Percentiles rank a stretch among this genome's conserved stretches.
phyloP scores from a whole-genome alignment of 108 stramenopile species.

The Conticribra weissflogii region DNA sequence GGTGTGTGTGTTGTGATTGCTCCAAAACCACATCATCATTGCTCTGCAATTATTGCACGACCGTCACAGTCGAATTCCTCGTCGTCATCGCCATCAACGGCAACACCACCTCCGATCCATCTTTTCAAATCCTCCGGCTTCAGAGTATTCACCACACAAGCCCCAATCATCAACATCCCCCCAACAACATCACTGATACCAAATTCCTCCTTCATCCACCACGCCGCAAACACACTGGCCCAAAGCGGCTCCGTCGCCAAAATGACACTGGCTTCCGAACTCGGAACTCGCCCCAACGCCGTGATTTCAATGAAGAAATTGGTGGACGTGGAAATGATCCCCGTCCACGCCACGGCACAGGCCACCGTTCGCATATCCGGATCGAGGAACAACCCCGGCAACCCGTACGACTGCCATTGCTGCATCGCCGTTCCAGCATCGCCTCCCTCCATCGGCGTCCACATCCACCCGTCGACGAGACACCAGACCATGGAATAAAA shows the following conservation, averaged over 20 bases:
- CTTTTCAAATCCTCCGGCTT: slow-evolving; percentile 22
- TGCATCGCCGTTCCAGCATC: too few relatives aligned
- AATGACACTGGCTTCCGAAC: slow-evolving; percentile 51
- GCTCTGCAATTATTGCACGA: too few relatives aligned
- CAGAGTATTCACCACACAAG: slow-evolving; percentile 45
- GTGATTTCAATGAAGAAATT: slow-evolving; percentile 51
- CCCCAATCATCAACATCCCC: slow-evolving; percentile 47
- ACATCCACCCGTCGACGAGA: slow-evolving; percentile 46
- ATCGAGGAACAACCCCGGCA: slow-evolving; percentile 41
- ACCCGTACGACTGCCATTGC: slow-evolving; percentile 25
- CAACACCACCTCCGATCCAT: slow-evolving; percentile 1
- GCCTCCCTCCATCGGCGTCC: too few relatives aligned
- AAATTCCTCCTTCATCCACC: slow-evolving; percentile 41
- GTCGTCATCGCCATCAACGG: too few relatives aligned
- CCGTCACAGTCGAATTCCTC: too few relatives aligned
- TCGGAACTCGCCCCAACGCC: slow-evolving; percentile 38
- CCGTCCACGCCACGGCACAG: slow-evolving; percentile 48
- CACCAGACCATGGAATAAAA: slow-evolving; percentile 44
- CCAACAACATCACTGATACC: slow-evolving; percentile 43
- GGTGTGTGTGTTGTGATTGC: too few relatives aligned
- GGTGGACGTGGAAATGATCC: slow-evolving; percentile 41
- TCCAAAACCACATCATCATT: too few relatives aligned
- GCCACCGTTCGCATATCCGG: slow-evolving; percentile 37
- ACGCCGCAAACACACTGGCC: slow-evolving; percentile 48
- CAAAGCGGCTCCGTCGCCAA: slow-evolving; percentile 58